Conservation (phyloP, 2,329 filamentous ascomycete genomes). For the Trichoderma guizhouense region DNA sequence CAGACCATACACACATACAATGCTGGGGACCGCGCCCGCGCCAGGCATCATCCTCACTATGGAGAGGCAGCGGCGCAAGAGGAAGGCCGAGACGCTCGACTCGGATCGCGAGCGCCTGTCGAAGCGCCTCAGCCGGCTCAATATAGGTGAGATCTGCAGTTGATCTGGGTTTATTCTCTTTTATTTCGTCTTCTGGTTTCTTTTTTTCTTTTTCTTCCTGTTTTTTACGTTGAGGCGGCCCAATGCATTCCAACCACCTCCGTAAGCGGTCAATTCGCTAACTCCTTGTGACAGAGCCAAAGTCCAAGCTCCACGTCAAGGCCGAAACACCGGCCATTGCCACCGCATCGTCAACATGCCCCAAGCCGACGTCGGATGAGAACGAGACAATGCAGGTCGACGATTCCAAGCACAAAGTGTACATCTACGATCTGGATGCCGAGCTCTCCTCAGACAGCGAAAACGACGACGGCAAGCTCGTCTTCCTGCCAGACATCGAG, state of each 20-base stretch:
- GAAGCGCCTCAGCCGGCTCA: slow-evolving; percentile 78
- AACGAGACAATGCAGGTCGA: slow-evolving; percentile 78
- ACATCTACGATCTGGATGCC: slow-evolving; percentile 85
- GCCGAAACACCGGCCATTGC: slow-evolving; percentile 48
- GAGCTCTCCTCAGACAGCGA: slow-evolving; percentile 63
- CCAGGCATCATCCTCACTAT: slow-evolving; percentile 12
- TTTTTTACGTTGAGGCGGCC: too few species aligned
- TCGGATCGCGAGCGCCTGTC: slow-evolving; percentile 77
- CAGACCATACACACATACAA: background rate
- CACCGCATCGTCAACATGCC: background rate
- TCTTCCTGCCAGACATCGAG: slow-evolving; percentile 83
- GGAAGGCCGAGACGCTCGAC: slow-evolving; percentile 58
- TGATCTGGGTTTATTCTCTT: background rate
- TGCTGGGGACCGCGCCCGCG: slow-evolving; percentile 20
- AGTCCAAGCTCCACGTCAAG: slow-evolving; percentile 63
- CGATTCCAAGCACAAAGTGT: slow-evolving; percentile 81
- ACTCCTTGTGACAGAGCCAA: slow-evolving; percentile 49
- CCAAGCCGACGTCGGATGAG: slow-evolving; percentile 44
- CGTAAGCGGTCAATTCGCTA: slow-evolving; percentile 10
- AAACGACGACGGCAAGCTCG: slow-evolving; percentile 55
- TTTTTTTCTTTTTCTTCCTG: background rate
- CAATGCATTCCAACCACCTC: background rate
- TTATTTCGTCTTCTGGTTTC: background rate
- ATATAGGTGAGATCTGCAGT: slow-evolving; percentile 59
- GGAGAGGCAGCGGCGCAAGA: slow-evolving; percentile 42